Conservation (phyloP, 495 filamentous ascomycete species). For the Bacidia rubella region DNA sequence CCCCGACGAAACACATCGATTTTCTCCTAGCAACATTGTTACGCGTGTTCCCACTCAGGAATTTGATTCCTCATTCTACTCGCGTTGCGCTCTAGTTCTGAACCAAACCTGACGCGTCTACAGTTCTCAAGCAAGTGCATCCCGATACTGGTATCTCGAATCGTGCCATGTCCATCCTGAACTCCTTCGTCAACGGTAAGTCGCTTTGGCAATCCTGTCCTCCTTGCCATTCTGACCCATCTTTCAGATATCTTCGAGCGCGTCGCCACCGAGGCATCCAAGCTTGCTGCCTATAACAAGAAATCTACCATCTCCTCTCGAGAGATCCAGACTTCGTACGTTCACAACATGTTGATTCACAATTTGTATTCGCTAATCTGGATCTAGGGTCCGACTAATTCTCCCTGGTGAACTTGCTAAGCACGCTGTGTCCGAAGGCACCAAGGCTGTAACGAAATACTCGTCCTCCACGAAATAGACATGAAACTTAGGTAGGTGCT, state of each 20-base stretch:
- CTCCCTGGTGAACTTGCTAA: conserved; percentile 97
- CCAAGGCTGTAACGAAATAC: conserved; percentile 99
- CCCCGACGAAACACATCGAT: conserved; percentile 1
- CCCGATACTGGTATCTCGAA: conserved; percentile 99
- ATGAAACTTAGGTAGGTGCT: conserved; percentile 27
- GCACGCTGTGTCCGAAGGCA: conserved; percentile 98
- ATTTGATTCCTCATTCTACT: neutral
- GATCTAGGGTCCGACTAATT: conserved; percentile 69
- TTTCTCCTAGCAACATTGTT: neutral
- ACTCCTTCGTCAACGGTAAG: conserved; percentile 99
- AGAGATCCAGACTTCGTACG: conserved; percentile 95
- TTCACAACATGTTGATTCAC: conserved; percentile 9
- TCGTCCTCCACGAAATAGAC: conserved; percentile 97
- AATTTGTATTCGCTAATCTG: conserved; percentile 12
- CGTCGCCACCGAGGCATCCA: conserved; percentile 95
- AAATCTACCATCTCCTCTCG: conserved; percentile 99
- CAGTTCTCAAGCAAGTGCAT: conserved; percentile 99
- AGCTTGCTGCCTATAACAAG: conserved; percentile 99
- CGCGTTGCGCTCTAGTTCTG: neutral
- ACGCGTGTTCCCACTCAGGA: neutral
- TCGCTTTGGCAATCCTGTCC: conserved; percentile 6
- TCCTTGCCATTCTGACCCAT: conserved; percentile 21
- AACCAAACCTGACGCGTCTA: conserved; percentile 28
- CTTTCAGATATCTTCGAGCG: conserved; percentile 93
- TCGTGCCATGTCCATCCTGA: conserved; percentile 98